Conservation (phyloP, 1,139 yeast genomes). For the Candida sanyaensis region DNA sequence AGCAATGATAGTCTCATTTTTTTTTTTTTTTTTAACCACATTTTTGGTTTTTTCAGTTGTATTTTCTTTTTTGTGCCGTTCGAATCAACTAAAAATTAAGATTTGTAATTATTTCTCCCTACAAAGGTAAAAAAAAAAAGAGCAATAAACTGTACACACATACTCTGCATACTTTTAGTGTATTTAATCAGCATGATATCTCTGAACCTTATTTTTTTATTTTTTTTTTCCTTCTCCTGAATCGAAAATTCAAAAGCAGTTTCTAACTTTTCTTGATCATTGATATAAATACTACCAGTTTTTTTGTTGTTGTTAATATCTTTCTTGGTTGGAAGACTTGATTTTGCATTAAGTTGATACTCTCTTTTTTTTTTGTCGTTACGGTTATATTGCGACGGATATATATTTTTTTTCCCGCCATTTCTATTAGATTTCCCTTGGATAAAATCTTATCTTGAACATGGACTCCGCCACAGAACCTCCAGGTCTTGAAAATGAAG, state of each 20-base stretch:
- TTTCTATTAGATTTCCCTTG: background rate
- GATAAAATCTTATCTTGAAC: background rate
- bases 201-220: too few relatives aligned
- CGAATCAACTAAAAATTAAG: background rate
- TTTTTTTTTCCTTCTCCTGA: too few relatives aligned
- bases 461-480: conserved; percentile 1
- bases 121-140: background rate
- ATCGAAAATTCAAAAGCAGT: too few relatives aligned
- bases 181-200: background rate
- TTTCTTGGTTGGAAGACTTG: too few relatives aligned
- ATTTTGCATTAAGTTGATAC: too few relatives aligned
- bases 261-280: too few relatives aligned
- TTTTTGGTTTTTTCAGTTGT: background rate
- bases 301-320: too few relatives aligned
- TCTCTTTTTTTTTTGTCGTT: too few relatives aligned
- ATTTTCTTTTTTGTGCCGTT: background rate
- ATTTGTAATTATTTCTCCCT: background rate
- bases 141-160: background rate
- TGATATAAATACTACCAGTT: too few relatives aligned
- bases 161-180: background rate
- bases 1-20: background rate
- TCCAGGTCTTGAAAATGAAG: conserved; percentile 5
- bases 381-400: too few relatives aligned
- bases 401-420: too few relatives aligned
- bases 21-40: background rate